Conservation (phyloP, 768 basidiomycete species). For the Mycena amicta region DNA sequence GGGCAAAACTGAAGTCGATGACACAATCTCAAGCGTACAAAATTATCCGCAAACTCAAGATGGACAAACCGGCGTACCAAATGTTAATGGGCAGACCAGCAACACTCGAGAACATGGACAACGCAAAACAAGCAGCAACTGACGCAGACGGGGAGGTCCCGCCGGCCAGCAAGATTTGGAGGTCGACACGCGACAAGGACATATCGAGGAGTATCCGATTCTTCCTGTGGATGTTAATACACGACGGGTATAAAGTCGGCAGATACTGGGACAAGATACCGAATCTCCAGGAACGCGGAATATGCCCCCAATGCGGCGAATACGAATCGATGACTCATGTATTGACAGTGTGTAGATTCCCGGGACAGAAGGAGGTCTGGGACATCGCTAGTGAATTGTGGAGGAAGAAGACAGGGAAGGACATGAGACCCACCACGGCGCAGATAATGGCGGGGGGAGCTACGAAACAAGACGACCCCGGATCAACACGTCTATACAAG, state of each 20-base stretch:
- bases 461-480: background rate
- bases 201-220: conserved; percentile 3
- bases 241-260: conserved; percentile 23
- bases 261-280: conserved; percentile 8
- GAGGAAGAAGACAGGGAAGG: conserved; percentile 6
- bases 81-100: background rate
- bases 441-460: background rate
- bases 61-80: background rate
- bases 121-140: background rate
- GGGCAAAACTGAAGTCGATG: background rate
- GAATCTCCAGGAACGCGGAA: background rate
- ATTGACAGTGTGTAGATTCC: conserved; percentile 5
- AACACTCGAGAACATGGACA: background rate
- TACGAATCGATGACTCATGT: conserved; percentile 14
- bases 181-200: conserved; percentile 1
- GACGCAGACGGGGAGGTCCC: background rate
- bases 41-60: background rate
- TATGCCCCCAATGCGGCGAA: background rate
- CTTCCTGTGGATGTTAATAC: conserved; percentile 24
- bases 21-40: background rate
- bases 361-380: conserved; percentile 10
- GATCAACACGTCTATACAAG: background rate
- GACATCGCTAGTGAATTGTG: background rate
- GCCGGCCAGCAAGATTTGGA: conserved; percentile 4
- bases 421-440: conserved; percentile 4